These are phyloP conservation scores for Teunomyces atbi DNA, from an alignment of 805 yeast genomes.

Conservation along the genomic window DNA sequence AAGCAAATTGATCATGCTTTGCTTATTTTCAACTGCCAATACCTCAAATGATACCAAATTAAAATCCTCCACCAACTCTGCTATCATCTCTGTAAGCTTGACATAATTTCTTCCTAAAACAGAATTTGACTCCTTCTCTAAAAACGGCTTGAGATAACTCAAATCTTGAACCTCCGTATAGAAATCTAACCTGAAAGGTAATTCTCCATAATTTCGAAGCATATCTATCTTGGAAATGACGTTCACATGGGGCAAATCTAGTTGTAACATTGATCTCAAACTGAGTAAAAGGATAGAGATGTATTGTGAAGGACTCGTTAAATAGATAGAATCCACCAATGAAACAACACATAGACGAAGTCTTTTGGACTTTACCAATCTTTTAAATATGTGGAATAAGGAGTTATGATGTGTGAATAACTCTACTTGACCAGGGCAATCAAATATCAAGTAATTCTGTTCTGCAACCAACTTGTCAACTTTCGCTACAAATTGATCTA, in stretches of 20 bases:
- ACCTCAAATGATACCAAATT: slow-evolving; percentile 88
- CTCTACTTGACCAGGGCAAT: slow-evolving; percentile 96
- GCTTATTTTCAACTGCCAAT: slow-evolving; percentile 85
- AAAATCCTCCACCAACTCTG: slow-evolving; percentile 83
- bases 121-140: slow-evolving; percentile 72
- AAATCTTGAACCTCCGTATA: slow-evolving; percentile 93
- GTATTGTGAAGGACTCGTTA: slow-evolving; percentile 87
- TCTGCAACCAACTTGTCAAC: slow-evolving; percentile 55
- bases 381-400: slow-evolving; percentile 62
- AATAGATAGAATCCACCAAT: slow-evolving; percentile 75
- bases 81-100: slow-evolving; percentile 70
- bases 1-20: slow-evolving; percentile 81
- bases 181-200: slow-evolving; percentile 80
- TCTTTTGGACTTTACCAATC: slow-evolving; percentile 53
- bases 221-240: slow-evolving; percentile 90
- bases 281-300: slow-evolving; percentile 77
- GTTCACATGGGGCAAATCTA: slow-evolving; percentile 90
- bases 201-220: slow-evolving; percentile 68
- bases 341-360: slow-evolving; percentile 83
- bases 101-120: slow-evolving; percentile 60
- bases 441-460: slow-evolving; percentile 68
- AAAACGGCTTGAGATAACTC: slow-evolving; percentile 58
- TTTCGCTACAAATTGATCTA: slow-evolving; percentile 55
- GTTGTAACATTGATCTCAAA: slow-evolving; percentile 86
- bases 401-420: slow-evolving; percentile 88